Conservation (phyloP, 306 rosid genomes). For the Oxytropis ochrocephala region DNA sequence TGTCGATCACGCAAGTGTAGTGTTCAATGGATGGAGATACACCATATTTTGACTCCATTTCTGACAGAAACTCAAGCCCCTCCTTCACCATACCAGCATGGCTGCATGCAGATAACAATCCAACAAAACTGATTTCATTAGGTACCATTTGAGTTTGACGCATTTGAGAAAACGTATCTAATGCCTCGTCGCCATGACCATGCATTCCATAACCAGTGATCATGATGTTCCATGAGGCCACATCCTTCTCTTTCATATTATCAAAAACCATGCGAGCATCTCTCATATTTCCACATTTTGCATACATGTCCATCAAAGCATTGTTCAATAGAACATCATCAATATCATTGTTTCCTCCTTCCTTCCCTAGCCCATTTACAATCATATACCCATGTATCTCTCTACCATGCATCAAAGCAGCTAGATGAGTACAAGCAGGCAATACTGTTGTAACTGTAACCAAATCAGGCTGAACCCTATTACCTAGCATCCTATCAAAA, state of each 20-base stretch:
- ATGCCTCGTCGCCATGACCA: slow-evolving; percentile 55
- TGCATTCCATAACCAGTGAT: slow-evolving; percentile 77
- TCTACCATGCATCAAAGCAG: slow-evolving; percentile 70
- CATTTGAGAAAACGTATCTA: slow-evolving; percentile 49
- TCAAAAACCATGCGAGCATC: slow-evolving; percentile 54
- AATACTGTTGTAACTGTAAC: slow-evolving; percentile 60
- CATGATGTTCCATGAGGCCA: slow-evolving; percentile 91
- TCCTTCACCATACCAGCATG: slow-evolving; percentile 68
- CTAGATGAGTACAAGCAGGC: slow-evolving; percentile 74
- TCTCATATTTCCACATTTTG: slow-evolving; percentile 79
- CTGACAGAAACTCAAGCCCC: slow-evolving; percentile 50
- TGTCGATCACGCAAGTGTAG: slow-evolving; percentile 71
- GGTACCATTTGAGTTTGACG: slow-evolving; percentile 38
- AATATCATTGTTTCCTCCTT: slow-evolving; percentile 1
- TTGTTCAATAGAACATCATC: slow-evolving; percentile 46
- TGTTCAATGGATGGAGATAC: slow-evolving; percentile 75
- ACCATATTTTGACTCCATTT: slow-evolving; percentile 53
- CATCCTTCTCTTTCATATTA: slow-evolving; percentile 49
- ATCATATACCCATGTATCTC: slow-evolving; percentile 68
- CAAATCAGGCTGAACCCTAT: slow-evolving; percentile 57
- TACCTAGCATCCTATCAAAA: slow-evolving; percentile 56
- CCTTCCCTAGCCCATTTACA: slow-evolving; percentile 49
- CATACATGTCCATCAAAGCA: slow-evolving; percentile 83
- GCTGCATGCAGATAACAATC: slow-evolving; percentile 65
- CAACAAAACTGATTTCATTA: slow-evolving; percentile 64